Conservation (phyloP, 108 stramenopile species). For the Skeletonema marinoi region DNA sequence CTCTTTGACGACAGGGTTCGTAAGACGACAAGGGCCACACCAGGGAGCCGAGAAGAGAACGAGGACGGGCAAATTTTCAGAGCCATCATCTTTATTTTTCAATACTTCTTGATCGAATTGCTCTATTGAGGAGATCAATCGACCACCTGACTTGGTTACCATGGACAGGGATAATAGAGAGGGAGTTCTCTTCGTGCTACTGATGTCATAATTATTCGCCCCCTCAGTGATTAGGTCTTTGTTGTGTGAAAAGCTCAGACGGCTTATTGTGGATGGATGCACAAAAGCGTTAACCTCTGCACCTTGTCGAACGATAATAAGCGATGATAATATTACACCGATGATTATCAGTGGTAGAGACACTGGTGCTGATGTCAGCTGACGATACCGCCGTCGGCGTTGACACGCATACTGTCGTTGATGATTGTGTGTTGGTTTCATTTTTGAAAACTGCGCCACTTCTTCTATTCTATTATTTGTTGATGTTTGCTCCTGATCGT, state of each 20-base stretch:
- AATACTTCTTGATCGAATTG: conserved; percentile 66
- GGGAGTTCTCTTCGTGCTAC: not conserved
- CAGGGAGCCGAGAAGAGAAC: conserved; percentile 85
- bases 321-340: not conserved
- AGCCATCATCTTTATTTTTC: conserved; percentile 9
- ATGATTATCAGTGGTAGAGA: not conserved
- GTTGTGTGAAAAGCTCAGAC: not conserved
- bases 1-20: conserved; percentile 78
- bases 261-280: not conserved
- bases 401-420: not conserved
- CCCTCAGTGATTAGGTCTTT: not conserved
- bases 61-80: conserved; percentile 43
- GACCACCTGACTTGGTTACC: conserved; percentile 79
- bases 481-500: no score
- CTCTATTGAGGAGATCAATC: conserved; percentile 58
- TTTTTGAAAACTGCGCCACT: not conserved
- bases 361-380: not conserved
- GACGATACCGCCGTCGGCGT: not conserved
- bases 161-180: conserved; percentile 23
- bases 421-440: not conserved
- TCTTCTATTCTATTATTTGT: no score
- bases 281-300: not conserved
- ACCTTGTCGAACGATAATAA: not conserved
- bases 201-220: not conserved
- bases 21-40: conserved; percentile 84